phyloP scores from a whole-genome alignment of 768 basidiomycete species.

The Mycena galericulata region DNA sequence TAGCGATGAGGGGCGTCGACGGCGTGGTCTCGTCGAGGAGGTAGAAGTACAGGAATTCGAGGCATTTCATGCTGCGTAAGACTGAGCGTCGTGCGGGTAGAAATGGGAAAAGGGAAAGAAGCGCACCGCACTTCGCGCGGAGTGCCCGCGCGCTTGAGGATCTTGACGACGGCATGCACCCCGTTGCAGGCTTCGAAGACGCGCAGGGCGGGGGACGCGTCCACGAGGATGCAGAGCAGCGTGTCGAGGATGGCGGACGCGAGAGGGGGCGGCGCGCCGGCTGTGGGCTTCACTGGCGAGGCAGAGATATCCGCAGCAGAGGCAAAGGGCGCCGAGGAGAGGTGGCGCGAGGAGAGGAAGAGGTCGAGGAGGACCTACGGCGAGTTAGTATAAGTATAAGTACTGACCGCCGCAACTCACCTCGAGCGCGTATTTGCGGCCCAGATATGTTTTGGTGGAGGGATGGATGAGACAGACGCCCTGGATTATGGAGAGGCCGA shows the following conservation, averaged over 20 bases:
- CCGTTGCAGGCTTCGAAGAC: slow-evolving; percentile 84
- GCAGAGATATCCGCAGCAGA: slow-evolving; percentile 39
- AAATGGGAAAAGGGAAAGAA: background rate
- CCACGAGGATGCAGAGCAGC: slow-evolving; percentile 89
- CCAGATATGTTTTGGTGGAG: slow-evolving; percentile 76
- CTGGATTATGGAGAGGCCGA: slow-evolving; percentile 78
- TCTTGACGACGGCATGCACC: slow-evolving; percentile 85
- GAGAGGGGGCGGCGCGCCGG: slow-evolving; percentile 55
- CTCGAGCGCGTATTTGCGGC: slow-evolving; percentile 76
- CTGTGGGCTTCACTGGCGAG: slow-evolving; percentile 27
- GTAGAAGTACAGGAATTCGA: slow-evolving; percentile 96
- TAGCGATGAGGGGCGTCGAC: slow-evolving; percentile 33
- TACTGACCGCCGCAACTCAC: slow-evolving; percentile 47
- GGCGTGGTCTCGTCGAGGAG: slow-evolving; percentile 81
- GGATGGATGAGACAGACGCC: slow-evolving; percentile 79
- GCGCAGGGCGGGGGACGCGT: slow-evolving; percentile 79
- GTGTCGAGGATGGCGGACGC: slow-evolving; percentile 86
- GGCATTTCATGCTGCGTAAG: slow-evolving; percentile 88
- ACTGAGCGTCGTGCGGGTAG: background rate
- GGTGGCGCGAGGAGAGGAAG: slow-evolving; percentile 76
- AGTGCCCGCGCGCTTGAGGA: slow-evolving; percentile 87
- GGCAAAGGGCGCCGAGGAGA: slow-evolving; percentile 50
- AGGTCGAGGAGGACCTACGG: slow-evolving; percentile 79
- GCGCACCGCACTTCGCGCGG: slow-evolving; percentile 89
- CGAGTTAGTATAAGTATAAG: background rate